Base-by-base conservation (phyloP, 2,329 filamentous ascomycete species). In the Diplodia scrobiculata region DNA sequence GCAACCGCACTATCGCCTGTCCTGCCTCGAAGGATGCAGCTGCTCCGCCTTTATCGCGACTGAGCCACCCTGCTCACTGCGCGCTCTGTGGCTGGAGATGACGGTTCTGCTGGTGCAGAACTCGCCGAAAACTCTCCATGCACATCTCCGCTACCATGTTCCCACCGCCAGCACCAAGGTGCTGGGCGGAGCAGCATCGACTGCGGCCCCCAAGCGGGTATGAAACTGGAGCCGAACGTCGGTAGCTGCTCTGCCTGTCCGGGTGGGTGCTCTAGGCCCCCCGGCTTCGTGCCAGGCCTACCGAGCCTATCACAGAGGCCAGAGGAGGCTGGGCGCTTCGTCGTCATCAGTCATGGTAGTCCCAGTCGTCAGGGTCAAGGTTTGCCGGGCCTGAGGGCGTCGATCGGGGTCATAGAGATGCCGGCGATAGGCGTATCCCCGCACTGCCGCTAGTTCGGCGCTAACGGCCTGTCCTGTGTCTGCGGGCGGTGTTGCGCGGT, bases 401-500 rank as follows among this genome's bases (percentile, higher is more conserved):
- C 41, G 36, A 38, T 38, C 25, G 55, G 14, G 38, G 38, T 62
- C 27, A 47, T 62, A 29, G 58, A 36, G 45, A 50, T 36, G 58
- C 27, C 58, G 58, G 58, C 21, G 58, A 50, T 62, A 62, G 41
- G 13, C 17, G n/a, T 62, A 62, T 62, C 58, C 58, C 58, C 58
- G 58, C 58, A 50, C 41, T 14, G 27, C 41, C 25, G 29, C 41
- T 62, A 62, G 29, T 48, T 60, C 25, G 25, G 25, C 55, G 32
- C 41, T 62, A 62, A 29, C 29, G 29, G 29, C 14, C 38, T 60
- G 10, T 48, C 38, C 38, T 25, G 41, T 50, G 45, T 21, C 11
- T 36, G 45, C 58, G 58, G 58, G 45, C 58, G 58, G 58, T 62
- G 58, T 34, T 62, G 58, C 58, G 58, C 58, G 58, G 58, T 62